Percentiles rank a stretch among this genome's conserved stretches.
phyloP scores from a whole-genome alignment of 164 flowering plant species.

The Stephania yunnanensis region DNA sequence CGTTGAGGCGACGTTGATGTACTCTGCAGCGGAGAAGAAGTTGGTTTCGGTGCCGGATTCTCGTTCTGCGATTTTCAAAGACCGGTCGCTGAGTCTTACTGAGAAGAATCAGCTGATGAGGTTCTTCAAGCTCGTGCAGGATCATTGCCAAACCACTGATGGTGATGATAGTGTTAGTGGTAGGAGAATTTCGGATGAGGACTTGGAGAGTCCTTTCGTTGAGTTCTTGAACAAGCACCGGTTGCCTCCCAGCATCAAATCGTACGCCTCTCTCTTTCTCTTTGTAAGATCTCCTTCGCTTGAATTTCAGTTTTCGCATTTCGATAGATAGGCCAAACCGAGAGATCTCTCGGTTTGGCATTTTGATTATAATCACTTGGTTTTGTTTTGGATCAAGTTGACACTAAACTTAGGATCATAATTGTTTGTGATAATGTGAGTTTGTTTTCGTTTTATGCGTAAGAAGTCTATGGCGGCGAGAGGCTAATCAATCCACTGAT shows the following conservation, averaged over 20 bases:
- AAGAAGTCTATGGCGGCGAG: no score
- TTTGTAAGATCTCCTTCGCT: slow-evolving; percentile 32
- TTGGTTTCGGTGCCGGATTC: slow-evolving; percentile 68
- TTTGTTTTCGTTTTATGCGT: no score
- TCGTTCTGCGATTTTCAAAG: slow-evolving; percentile 68
- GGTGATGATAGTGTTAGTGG: slow-evolving; percentile 18
- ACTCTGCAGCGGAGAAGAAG: slow-evolving; percentile 24
- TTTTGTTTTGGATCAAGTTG: no score
- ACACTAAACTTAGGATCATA: no score
- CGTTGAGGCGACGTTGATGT: slow-evolving; percentile 56
- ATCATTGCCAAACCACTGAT: slow-evolving; percentile 27
- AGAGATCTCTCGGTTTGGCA: not conserved
- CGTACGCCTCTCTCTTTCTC: slow-evolving; percentile 56
- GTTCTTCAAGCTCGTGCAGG: slow-evolving; percentile 78
- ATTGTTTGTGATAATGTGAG: no score
- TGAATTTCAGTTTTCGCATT: slow-evolving; percentile 6
- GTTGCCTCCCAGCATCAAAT: slow-evolving; percentile 74
- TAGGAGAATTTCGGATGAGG: slow-evolving; percentile 51
- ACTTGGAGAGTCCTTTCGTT: slow-evolving; percentile 72
- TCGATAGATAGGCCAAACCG: no score
- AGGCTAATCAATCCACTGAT: no score
- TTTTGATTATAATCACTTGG: not conserved
- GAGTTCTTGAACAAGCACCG: slow-evolving; percentile 63
- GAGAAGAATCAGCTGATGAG: slow-evolving; percentile 79
- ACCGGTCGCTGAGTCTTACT: slow-evolving; percentile 37